Base-by-base conservation (phyloP, 192 early-diverging fungal genomes). In the Umbelopsis sp. region DNA sequence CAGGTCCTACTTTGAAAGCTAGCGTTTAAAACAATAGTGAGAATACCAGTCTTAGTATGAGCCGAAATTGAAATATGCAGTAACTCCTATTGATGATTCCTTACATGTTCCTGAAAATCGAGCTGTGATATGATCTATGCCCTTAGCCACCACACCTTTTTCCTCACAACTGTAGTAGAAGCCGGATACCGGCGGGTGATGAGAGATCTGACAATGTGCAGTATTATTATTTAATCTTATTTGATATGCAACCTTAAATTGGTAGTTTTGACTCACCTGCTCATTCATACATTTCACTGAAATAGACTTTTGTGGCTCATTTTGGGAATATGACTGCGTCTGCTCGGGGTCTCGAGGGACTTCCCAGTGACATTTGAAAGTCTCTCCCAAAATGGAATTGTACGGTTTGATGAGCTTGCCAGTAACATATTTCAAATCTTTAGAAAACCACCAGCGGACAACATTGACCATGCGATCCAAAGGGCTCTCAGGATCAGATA, bases 301-400 rank as follows among this genome's bases (percentile, higher is more conserved):
- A 46, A 77, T 67, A 8, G 73, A 72, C 23, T 52, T 37, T 15
- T 67, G 45, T 47, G 48, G 37, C 37, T 72, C 48, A 69, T 50
- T 66, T 35, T n/a, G 45, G 4, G 55, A n/a, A 61, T 12, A 35
- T 15, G 55, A 37, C 25, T 22, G 27, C 30, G 27, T 23, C 55
- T 16, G 87, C 46, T 86, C 81, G 49, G 90, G 86, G 1, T 75
- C 75, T 71, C 90, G 86, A 8, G 76, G 64, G 46, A 92, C 91
- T 67, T 85, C 74, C 86, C 87, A 96, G 70, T 85, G 77, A 50
- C 92, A 93, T 11, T 90, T 87, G 80, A 98, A 96, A 16, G 91
- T 85, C 76, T 98, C 96, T 45, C 96, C 96, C 25, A 98, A 84
- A 25, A 96, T 86, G 25, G 96, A 94, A 64, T 96, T 96, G 80